Evolutionary conservation across 768 basidiomycete genomes (phyloP), one percentile per base, ranked within the genome.

Genomic region (Suillus subalutaceus): DNA sequence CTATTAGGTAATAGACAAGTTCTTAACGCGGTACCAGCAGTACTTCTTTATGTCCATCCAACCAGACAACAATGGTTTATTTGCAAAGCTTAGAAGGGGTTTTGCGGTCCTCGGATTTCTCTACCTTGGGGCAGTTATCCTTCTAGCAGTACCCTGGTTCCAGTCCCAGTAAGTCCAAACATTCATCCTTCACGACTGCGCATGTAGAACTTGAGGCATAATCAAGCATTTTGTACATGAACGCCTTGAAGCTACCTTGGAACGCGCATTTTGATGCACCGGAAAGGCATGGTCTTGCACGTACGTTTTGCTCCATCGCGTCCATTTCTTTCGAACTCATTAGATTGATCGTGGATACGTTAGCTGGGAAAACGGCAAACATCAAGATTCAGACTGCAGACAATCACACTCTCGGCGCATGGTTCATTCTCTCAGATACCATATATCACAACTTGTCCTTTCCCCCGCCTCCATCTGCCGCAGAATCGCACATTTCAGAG

Each of bases 331-430:
- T 56, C 10, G n/a, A 30, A 9, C 35, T 30, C 23, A 26, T n/a
- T 10, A 41, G 38, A 59, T n/a, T 15, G 32, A 23, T 13, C 13
- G 12, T 48, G 35, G 32, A 55, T 43, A 41, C 20, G 6, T 44
- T 63, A 94, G 93, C 92, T 4, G 90, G 89, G 69, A 95, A 93
- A 75, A 90, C 92, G 0, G 76, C 86, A 58, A 93, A 96, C 71
- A 74, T 95, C 58, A 79, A 85, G 63, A 79, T 97, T 9, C 76
- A 79, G 16, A 95, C 95, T 0, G 72, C 86, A 0, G 96, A 99
- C 75, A 91, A 93, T 66, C 85, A 90, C 65, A 84, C 83, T 0
- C 75, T 98, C 48, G 96, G 96, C 18, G 91, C 94, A 23, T 96
- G 94, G 94, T 93, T 93, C 75, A 79, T 91, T 52, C 81, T 94